Conservation (phyloP, 2,329 filamentous ascomycete genomes). For the Fusarium sarcochroum region DNA sequence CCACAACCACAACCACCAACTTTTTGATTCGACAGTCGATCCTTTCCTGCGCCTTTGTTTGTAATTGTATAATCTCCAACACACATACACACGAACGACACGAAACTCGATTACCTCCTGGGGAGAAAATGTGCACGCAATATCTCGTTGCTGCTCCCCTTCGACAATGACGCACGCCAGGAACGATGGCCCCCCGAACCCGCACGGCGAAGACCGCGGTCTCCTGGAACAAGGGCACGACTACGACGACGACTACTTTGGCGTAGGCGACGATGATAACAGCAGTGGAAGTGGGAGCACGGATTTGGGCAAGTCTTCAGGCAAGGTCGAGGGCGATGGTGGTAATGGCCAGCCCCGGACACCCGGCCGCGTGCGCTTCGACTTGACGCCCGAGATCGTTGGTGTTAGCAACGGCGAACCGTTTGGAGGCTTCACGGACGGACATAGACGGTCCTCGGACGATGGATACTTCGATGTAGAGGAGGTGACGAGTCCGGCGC, state of each 20-base stretch:
- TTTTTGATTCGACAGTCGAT: slow-evolving; percentile 34
- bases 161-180: slow-evolving; percentile 53
- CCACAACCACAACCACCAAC: slow-evolving; percentile 20
- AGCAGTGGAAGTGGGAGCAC: slow-evolving; percentile 30
- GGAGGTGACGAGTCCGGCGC: slow-evolving; percentile 63
- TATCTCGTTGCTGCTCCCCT: slow-evolving; percentile 37
- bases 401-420: slow-evolving; percentile 45
- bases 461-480: slow-evolving; percentile 64
- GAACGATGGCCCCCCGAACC: slow-evolving; percentile 49
- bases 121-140: slow-evolving; percentile 48
- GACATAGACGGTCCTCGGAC: slow-evolving; percentile 45
- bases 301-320: slow-evolving; percentile 32
- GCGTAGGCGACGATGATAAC: slow-evolving; percentile 40
- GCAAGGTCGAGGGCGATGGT: slow-evolving; percentile 41
- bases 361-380: slow-evolving; percentile 82
- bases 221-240: slow-evolving; percentile 47
- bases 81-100: slow-evolving; percentile 5
- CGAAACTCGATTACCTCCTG: slow-evolving; percentile 8
- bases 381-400: slow-evolving; percentile 65
- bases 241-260: slow-evolving; percentile 49
- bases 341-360: slow-evolving; percentile 55
- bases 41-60: slow-evolving; percentile 10
- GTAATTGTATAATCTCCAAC: background rate
- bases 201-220: slow-evolving; percentile 52
- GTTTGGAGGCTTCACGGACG: slow-evolving; percentile 29